Conservation (phyloP, 1,284 basidiomycete species). For the Boletus albobrunnescens region DNA sequence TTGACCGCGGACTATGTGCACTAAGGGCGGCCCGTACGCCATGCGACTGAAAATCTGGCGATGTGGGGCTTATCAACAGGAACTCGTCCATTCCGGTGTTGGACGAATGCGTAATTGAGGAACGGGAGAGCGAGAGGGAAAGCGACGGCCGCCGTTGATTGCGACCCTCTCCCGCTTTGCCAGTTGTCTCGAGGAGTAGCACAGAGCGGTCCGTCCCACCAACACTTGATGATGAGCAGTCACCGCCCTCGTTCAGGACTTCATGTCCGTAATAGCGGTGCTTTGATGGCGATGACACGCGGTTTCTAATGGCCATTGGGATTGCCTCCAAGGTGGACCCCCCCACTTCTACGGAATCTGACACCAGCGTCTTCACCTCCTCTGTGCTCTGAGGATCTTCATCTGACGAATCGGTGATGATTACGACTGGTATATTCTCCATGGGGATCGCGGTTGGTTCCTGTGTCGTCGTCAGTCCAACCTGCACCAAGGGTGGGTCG, state of each 20-base stretch:
- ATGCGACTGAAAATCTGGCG: conserved; percentile 5
- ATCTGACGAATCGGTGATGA: conserved; percentile 17
- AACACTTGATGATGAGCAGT: conserved; percentile 2
- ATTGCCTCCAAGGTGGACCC: conserved; percentile 8
- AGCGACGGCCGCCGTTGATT: conserved; percentile 15
- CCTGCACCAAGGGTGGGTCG: neutral
- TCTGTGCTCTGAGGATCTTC: neutral
- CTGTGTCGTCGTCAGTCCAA: neutral
- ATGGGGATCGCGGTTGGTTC: neutral
- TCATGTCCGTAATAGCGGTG: conserved; percentile 21
- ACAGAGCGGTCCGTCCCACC: neutral
- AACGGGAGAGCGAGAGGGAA: conserved; percentile 13
- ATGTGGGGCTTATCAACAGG: conserved; percentile 15
- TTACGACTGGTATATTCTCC: conserved; percentile 20
- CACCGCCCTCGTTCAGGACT: conserved; percentile 1
- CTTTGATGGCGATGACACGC: conserved; percentile 19
- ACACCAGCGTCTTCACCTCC: conserved; percentile 9
- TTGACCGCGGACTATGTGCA: conserved; percentile 3
- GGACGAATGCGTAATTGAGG: conserved; percentile 16
- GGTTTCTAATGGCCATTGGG: conserved; percentile 18
- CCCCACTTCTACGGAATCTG: conserved; percentile 1
- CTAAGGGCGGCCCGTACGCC: conserved; percentile 8
- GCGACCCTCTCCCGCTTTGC: neutral
- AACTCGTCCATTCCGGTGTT: conserved; percentile 24
- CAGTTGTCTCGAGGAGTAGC: conserved; percentile 1